These are phyloP conservation scores for Candida boleticola DNA, from an alignment of 805 yeast genomes.

Conservation along the genomic window DNA sequence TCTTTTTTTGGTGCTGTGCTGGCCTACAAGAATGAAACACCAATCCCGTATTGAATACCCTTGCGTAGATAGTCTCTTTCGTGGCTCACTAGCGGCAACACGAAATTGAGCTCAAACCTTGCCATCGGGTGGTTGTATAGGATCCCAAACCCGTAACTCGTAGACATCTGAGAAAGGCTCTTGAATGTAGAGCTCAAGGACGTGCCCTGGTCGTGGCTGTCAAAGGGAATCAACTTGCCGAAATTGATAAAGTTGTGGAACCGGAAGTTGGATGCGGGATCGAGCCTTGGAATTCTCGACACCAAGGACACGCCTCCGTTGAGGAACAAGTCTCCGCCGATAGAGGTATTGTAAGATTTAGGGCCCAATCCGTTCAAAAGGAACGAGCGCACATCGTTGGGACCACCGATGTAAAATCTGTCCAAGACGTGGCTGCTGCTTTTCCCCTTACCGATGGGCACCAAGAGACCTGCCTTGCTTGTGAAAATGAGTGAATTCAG, in stretches of 20 bases:
- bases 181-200: slow-evolving; percentile 4
- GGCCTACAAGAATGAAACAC: slow-evolving; percentile 55
- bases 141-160: slow-evolving; percentile 48
- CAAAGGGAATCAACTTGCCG: slow-evolving; percentile 41
- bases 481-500: slow-evolving; percentile 17
- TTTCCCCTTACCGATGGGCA: slow-evolving; percentile 10
- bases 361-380: slow-evolving; percentile 54
- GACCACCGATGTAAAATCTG: slow-evolving; percentile 57
- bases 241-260: slow-evolving; percentile 47
- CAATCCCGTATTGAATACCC: slow-evolving; percentile 60
- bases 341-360: slow-evolving; percentile 44
- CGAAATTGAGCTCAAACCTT: slow-evolving; percentile 56
- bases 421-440: slow-evolving; percentile 42
- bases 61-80: slow-evolving; percentile 47
- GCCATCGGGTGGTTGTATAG: slow-evolving; percentile 58
- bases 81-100: slow-evolving; percentile 45
- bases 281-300: slow-evolving; percentile 40
- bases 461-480: slow-evolving; percentile 32
- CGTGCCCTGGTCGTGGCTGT: slow-evolving; percentile 9
- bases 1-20: too few species aligned
- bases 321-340: slow-evolving; percentile 52
- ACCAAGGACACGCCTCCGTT: slow-evolving; percentile 47
- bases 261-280: slow-evolving; percentile 45
- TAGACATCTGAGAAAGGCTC: slow-evolving; percentile 16
- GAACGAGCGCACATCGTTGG: slow-evolving; percentile 57